These are phyloP conservation scores for Glonium stellatum DNA, from an alignment of 495 filamentous ascomycete species.

Conservation along the genomic window DNA sequence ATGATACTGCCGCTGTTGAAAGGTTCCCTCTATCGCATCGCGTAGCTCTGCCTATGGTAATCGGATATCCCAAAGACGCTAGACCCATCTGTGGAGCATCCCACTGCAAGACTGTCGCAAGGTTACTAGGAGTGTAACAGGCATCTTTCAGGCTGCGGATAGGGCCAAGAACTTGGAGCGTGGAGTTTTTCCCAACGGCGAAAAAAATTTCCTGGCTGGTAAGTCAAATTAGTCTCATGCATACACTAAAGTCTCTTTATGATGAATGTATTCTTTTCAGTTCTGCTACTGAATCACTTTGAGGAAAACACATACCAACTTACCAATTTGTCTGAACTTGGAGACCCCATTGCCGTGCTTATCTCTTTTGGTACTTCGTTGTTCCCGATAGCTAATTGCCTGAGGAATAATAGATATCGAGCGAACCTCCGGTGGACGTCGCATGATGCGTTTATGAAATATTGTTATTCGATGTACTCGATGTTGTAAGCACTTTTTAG, in stretches of 20 bases:
- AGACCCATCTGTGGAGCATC: neutral
- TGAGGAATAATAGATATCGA: too few species aligned
- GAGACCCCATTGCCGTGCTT: neutral
- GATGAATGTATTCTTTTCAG: slow-evolving; percentile 42
- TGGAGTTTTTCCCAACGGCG: neutral
- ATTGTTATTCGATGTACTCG: too few species aligned
- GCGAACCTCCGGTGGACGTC: neutral
- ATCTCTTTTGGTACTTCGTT: neutral
- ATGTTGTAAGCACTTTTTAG: neutral
- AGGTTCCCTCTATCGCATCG: too few species aligned
- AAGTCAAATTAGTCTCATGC: neutral
- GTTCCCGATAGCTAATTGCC: too few species aligned
- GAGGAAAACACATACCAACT: slow-evolving; percentile 38
- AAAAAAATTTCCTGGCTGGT: too few species aligned
- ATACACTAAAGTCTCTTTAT: slow-evolving; percentile 21
- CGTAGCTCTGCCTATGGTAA: too few species aligned
- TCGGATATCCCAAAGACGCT: too few species aligned
- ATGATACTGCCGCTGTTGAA: too few species aligned
- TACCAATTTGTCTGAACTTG: slow-evolving; percentile 33
- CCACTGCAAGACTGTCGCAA: neutral
- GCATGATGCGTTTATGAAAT: neutral
- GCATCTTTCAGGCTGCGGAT: neutral
- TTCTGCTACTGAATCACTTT: slow-evolving; percentile 43
- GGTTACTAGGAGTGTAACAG: neutral
- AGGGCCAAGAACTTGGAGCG: neutral